These are phyloP conservation scores for Petunia axillaris DNA, from an alignment of 257 asterid genomes.

Conservation along the genomic window DNA sequence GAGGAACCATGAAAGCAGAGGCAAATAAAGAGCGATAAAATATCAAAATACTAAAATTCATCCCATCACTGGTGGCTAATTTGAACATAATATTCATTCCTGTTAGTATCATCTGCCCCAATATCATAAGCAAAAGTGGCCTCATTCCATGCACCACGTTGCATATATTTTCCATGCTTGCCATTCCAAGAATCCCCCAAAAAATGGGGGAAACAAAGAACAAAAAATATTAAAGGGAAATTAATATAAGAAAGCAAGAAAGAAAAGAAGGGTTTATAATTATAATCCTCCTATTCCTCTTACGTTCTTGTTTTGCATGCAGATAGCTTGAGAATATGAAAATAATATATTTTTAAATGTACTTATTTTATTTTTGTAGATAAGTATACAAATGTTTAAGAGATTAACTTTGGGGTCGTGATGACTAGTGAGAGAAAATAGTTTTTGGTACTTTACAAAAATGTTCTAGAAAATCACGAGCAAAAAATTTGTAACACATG, in stretches of 20 bases:
- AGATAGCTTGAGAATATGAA: neutral
- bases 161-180: slow-evolving; percentile 24
- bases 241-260: slow-evolving; percentile 22
- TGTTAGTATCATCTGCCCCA: slow-evolving; percentile 39
- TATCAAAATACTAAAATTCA: slow-evolving; percentile 49
- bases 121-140: slow-evolving; percentile 55
- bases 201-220: neutral
- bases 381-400: no score
- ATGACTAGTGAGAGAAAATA: no score
- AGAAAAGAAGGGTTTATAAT: neutral
- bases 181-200: slow-evolving; percentile 23
- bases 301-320: slow-evolving; percentile 19
- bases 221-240: neutral
- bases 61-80: slow-evolving; percentile 62
- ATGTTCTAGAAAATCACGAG: no score
- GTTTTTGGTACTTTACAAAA: no score
- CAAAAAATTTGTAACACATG: no score
- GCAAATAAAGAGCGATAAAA: slow-evolving; percentile 67
- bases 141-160: slow-evolving; percentile 48
- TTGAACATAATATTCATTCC: slow-evolving; percentile 51
- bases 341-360: neutral
- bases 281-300: neutral
- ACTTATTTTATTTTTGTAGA: no score
- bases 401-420: no score
- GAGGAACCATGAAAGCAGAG: slow-evolving; percentile 56